A percentile compares a stretch with the other conserved stretches of the same genome.
These are phyloP conservation scores for Helicocarpus griseus DNA, from an alignment of 2,329 filamentous ascomycete genomes.

Conservation along the genomic window DNA sequence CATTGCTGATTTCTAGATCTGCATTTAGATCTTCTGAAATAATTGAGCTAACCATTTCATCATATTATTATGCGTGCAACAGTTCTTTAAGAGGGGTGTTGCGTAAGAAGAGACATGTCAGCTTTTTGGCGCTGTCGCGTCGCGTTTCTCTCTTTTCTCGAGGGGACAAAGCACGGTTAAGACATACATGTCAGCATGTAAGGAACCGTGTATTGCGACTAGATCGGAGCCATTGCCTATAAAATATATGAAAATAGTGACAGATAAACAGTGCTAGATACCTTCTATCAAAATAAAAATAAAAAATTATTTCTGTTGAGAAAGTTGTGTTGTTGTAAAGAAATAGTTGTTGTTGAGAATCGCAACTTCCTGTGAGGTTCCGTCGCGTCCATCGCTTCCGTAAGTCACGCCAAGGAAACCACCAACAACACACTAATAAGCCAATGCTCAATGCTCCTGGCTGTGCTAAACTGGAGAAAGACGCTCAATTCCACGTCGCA, in stretches of 20 bases:
- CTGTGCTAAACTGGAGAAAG: too few relatives aligned
- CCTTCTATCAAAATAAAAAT: background rate
- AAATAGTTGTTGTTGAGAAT: background rate
- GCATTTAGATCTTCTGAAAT: background rate
- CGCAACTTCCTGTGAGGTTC: too few relatives aligned
- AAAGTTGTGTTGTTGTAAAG: background rate
- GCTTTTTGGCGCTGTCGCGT: background rate
- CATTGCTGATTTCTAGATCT: background rate
- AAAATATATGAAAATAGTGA: background rate
- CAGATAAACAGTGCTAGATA: background rate
- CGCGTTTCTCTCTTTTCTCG: too few relatives aligned
- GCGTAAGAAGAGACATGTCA: background rate
- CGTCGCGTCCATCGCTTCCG: too few relatives aligned
- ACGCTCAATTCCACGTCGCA: too few relatives aligned
- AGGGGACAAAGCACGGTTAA: too few relatives aligned
- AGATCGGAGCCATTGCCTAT: background rate
- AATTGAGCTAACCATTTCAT: background rate
- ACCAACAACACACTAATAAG: too few relatives aligned
- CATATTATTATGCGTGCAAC: too few relatives aligned
- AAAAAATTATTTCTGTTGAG: background rate
- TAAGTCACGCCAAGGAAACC: too few relatives aligned
- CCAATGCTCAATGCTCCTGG: too few relatives aligned
- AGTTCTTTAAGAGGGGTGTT: too few relatives aligned
- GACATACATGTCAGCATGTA: background rate
- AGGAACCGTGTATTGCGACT: too few relatives aligned